phyloP scores from a whole-genome alignment of 805 yeast genomes.

The Yamadazyma paraphyllophila region DNA sequence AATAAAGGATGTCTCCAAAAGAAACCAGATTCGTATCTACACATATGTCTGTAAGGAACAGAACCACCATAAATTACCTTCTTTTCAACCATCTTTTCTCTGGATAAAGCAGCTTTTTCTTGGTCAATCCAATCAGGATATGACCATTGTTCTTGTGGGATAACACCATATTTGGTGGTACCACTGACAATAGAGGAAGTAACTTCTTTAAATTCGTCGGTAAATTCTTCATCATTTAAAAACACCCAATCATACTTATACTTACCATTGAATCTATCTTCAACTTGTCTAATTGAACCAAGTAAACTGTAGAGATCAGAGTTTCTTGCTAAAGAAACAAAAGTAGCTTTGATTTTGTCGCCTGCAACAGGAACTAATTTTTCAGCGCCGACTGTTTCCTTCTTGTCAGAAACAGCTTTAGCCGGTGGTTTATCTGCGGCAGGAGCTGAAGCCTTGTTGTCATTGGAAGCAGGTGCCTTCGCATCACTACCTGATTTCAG shows the following conservation, averaged over 20 bases:
- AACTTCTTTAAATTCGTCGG: conserved; percentile 71
- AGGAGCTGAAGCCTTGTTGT: background rate
- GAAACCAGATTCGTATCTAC: conserved; percentile 87
- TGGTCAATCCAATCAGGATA: conserved; percentile 84
- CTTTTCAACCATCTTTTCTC: conserved; percentile 55
- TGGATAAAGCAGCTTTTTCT: conserved; percentile 61
- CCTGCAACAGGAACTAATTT: conserved; percentile 26
- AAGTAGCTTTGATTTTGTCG: conserved; percentile 69
- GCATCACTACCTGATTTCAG: background rate
- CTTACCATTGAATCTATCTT: conserved; percentile 82
- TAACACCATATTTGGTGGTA: conserved; percentile 68
- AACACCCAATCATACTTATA: conserved; percentile 94
- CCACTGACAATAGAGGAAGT: conserved; percentile 76
- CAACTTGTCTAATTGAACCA: conserved; percentile 70
- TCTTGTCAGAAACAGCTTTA: conserved; percentile 10
- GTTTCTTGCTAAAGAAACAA: conserved; percentile 78
- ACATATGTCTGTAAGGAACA: conserved; percentile 85
- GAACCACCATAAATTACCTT: conserved; percentile 72
- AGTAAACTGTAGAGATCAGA: conserved; percentile 60
- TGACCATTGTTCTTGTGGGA: conserved; percentile 83
- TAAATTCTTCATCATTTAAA: conserved; percentile 81
- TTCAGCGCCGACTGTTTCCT: conserved; percentile 23
- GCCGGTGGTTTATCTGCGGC: background rate
- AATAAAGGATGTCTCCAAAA: conserved; percentile 76
- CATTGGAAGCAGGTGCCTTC: background rate